Conservation (phyloP, 108 stramenopile genomes). For the Nitzschia sp. region DNA sequence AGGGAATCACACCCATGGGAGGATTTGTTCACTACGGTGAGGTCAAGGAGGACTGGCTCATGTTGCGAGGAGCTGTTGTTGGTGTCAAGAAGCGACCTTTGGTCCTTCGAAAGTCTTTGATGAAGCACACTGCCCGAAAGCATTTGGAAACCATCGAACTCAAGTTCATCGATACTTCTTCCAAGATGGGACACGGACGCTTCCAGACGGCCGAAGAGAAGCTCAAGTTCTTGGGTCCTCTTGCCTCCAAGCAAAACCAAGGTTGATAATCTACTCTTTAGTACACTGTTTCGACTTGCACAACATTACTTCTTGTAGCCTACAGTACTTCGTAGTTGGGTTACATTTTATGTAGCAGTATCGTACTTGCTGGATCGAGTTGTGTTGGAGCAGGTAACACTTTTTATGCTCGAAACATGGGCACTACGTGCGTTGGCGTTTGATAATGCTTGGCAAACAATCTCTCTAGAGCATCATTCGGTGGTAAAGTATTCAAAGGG, state of each 20-base stretch:
- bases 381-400: neutral
- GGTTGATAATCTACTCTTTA: neutral
- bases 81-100: constrained; percentile 98
- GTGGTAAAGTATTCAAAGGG: constrained; percentile 30
- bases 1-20: constrained; percentile 99
- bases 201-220: constrained; percentile 99
- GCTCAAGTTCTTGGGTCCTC: constrained; percentile 97
- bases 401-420: constrained; percentile 35
- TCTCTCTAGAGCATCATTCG: constrained; percentile 2
- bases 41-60: constrained; percentile 98
- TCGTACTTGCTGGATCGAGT: neutral
- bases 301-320: neutral
- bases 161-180: constrained; percentile 99
- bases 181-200: constrained; percentile 99
- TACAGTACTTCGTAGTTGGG: neutral
- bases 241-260: constrained; percentile 92
- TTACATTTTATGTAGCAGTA: too few relatives aligned
- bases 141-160: constrained; percentile 96
- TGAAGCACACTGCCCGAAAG: constrained; percentile 90
- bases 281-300: neutral
- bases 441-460: constrained; percentile 29
- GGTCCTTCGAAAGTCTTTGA: constrained; percentile 96
- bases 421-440: constrained; percentile 45
- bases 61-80: constrained; percentile 98
- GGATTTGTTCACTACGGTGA: constrained; percentile 98